Percentiles rank a stretch among this genome's conserved stretches.
Conservation (phyloP, 2,329 filamentous ascomycete genomes). For the Cercospora sp. region DNA sequence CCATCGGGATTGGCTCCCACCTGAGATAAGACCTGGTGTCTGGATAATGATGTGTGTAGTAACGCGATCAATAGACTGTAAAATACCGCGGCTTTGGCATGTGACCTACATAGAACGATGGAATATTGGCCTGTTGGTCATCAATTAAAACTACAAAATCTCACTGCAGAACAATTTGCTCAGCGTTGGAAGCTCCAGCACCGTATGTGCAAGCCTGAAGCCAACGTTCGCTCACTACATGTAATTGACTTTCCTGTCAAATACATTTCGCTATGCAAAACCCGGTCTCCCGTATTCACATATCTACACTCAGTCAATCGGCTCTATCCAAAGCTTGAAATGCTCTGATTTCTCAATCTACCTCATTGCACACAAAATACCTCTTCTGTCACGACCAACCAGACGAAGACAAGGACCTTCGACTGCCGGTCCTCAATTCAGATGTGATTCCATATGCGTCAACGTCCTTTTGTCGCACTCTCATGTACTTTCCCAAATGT, state of each 20-base stretch:
- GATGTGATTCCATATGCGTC: neutral
- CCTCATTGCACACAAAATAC: neutral
- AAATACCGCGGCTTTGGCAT: neutral
- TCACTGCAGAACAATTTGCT: neutral
- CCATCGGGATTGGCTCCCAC: neutral
- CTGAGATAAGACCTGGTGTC: neutral
- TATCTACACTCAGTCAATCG: neutral
- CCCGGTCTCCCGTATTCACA: neutral
- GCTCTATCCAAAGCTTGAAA: neutral
- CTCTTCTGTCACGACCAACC: neutral
- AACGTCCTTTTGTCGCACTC: constrained; percentile 11
- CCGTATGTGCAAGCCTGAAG: neutral
- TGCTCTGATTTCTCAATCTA: neutral
- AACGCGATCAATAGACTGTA: neutral
- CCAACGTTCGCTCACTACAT: neutral
- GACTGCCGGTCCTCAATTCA: neutral
- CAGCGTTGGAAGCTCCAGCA: too few species aligned
- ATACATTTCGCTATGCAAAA: neutral
- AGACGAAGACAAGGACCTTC: neutral
- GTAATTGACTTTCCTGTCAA: too few species aligned
- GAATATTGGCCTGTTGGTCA: neutral
- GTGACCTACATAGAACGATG: neutral
- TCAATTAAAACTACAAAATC: neutral
- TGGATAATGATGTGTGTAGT: neutral
- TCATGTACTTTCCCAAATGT: constrained; percentile 12